These are phyloP conservation scores for Fusarium humuli DNA, from an alignment of 2,329 filamentous ascomycete genomes.

Conservation along the genomic window DNA sequence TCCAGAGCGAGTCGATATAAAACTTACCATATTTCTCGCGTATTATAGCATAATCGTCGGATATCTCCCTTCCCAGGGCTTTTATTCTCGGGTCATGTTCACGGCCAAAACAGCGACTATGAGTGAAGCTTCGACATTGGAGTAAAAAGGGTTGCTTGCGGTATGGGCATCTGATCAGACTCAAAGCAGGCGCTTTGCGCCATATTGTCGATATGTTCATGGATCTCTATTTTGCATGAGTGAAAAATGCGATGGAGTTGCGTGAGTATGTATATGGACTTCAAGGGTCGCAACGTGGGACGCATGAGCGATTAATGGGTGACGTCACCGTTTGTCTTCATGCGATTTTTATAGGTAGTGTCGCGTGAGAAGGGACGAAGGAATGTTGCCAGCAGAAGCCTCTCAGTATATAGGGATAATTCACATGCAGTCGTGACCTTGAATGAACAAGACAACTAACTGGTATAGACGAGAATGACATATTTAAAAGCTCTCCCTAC, in stretches of 20 bases:
- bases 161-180: neutral
- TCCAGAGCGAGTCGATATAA: neutral
- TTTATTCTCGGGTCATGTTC: constrained; percentile 55
- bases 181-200: constrained; percentile 23
- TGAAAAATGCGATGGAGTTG: neutral
- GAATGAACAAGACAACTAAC: neutral
- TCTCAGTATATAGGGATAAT: too few relatives aligned
- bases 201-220: constrained; percentile 37
- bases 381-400: neutral
- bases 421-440: neutral
- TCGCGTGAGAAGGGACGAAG: neutral
- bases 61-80: constrained; percentile 57
- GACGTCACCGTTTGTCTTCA: constrained; percentile 36
- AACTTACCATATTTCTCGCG: constrained; percentile 58
- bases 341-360: neutral
- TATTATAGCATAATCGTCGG: constrained; percentile 60
- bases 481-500: neutral
- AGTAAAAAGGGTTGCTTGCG: constrained; percentile 13
- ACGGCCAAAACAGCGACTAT: constrained; percentile 16
- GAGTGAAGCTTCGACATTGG: constrained; percentile 28
- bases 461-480: neutral
- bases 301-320: constrained; percentile 7
- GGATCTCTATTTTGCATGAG: constrained; percentile 28
- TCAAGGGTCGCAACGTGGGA: neutral
- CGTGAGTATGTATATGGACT: constrained; percentile 4